Base-by-base conservation (phyloP, 768 basidiomycete species). In the Leccinum uliginosum region DNA sequence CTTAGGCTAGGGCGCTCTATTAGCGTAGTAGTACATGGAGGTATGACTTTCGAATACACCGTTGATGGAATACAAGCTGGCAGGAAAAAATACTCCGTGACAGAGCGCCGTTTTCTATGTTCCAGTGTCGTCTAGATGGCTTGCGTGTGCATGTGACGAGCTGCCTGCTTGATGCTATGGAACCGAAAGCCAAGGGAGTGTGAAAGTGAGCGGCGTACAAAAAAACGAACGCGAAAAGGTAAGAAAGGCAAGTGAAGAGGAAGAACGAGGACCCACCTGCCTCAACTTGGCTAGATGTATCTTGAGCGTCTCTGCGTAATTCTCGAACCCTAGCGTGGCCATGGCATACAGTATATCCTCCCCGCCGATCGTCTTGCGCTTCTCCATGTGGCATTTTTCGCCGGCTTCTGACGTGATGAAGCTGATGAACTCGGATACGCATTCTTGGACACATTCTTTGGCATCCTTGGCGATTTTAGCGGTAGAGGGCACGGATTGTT, bases 391-490 rank as follows among this genome's bases (percentile, higher is more conserved):
- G 62, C 93, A 95, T 67, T 93, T 93, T 73, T 98, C 96, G 15
- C 92, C 93, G 5, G 96, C 96, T 72, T 98, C 96, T 45, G 87
- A 91, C 27, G 95, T 97, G 76, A 98, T 93, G 80, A 98, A 98
- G 64, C 86, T 87, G 72, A 98, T 98, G 78, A 97, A 98, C 76
- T 98, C 96, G 44, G 91, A 93, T 55, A 97, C 93, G 74, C 95
- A 97, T 75, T 98, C 96, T 71, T 98, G 96, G 44, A 98, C 93
- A 73, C 92, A 94, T 75, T 98, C 96, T 71, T 98, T 98, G 46
- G 94, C 94, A 73, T 98, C 96, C 72, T 98, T 98, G 8, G 92
- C 91, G 66, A 98, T 96, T 76, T 98, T 98, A 44, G 96, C 92
- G 19, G 89, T 89, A 0, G 85, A 76, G 0, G 96, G 95, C 3